These are phyloP conservation scores for Metarhizium guizhouense DNA, from an alignment of 2,329 filamentous ascomycete species.

Conservation along the genomic window DNA sequence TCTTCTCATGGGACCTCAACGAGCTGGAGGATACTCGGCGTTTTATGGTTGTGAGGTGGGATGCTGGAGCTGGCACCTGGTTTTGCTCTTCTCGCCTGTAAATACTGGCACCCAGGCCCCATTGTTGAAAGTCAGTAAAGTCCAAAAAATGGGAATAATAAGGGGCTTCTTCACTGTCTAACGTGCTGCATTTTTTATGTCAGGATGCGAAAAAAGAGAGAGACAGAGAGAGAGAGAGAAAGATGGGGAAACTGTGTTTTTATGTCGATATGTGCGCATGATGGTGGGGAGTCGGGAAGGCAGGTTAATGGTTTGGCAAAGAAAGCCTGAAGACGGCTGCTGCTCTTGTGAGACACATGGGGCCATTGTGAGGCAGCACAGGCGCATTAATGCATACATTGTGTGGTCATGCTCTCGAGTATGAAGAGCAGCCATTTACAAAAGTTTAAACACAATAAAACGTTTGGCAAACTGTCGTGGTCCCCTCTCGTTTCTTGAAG, in stretches of 20 bases:
- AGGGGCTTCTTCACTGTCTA: background rate
- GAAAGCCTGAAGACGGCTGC: background rate
- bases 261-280: background rate
- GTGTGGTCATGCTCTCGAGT: background rate
- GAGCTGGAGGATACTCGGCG: slow-evolving; percentile 17
- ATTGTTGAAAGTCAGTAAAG: background rate
- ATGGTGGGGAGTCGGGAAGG: background rate
- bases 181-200: background rate
- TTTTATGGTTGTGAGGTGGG: slow-evolving; percentile 15
- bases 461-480: background rate
- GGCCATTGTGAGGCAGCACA: background rate
- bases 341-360: background rate
- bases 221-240: background rate
- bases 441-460: background rate
- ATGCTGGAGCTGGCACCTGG: slow-evolving; percentile 4
- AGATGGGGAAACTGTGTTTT: background rate
- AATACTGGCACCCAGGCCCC: background rate
- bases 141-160: background rate
- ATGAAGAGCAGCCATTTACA: background rate
- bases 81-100: background rate
- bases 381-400: background rate
- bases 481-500: too few species aligned
- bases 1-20: slow-evolving; percentile 11
- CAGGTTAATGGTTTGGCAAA: background rate
- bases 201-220: background rate